Base-by-base conservation (phyloP, 805 yeast species). In the Kluyveromyces siamensis region DNA sequence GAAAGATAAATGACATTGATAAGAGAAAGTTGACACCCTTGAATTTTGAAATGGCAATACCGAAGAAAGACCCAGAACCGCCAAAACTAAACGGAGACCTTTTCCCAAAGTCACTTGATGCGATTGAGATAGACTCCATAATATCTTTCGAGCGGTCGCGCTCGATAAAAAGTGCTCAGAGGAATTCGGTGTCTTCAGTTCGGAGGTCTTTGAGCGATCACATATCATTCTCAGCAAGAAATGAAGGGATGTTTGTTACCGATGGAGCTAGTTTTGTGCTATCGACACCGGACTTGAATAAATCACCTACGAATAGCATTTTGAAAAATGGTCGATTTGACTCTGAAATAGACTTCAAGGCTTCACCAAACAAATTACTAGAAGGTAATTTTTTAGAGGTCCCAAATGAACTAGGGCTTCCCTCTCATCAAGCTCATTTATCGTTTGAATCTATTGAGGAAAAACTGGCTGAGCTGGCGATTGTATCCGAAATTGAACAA, bases 111-210 rank as follows among this genome's bases (percentile, higher is more conserved):
- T 76, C 80, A 2, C 68, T 86, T 33, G 82, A 75, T 49, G 71
- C 77, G 0, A 78, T 75, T 46, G 95, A 86, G 58, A 85, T 86
- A 10, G 86, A 83, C 54, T 81, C 86, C 42, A 86, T 86, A 49
- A 83, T 83, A 2, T 75, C 84, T 8, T 60, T 86, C 41, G 95
- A 86, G 62, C 72, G 90, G 51, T 77, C 84, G 8, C 74, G 77
- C 58, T 81, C 88, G 0, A 70, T 83, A 0, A 75, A 70, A 57
- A 79, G 84, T 1, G 52, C 55, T 60, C 55, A 56, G 48, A 45
- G 68, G 40, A 62, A 59, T 48, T 65, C 70, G 1, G 50, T 60
- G 30, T 51, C 54, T n/a, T 67, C 70, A 7, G 57, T 55, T 48
- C 56, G 58, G 50, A 56, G 57, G 16, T 63, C 68, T 3, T 41